Conservation (phyloP, 108 stramenopile species). For the Chaetoceros tenuissimus region DNA sequence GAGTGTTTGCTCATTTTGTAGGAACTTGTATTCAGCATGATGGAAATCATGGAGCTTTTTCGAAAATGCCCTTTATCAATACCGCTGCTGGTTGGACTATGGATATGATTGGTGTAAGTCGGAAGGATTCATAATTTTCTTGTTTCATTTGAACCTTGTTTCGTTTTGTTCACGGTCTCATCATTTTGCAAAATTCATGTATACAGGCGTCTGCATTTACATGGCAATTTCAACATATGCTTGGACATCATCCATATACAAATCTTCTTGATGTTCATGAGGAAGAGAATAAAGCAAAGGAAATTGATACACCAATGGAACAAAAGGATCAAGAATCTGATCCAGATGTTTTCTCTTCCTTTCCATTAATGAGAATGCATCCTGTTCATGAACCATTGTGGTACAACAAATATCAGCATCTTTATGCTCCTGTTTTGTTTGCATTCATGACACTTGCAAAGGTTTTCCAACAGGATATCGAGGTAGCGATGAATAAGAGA, state of each 20-base stretch:
- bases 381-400: constrained; percentile 28
- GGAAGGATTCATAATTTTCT: no score
- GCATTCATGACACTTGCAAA: constrained; percentile 49
- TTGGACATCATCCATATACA: constrained; percentile 85
- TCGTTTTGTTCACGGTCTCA: no score
- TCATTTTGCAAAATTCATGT: no score
- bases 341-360: constrained; percentile 54
- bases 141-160: no score
- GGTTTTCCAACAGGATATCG: constrained; percentile 50
- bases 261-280: constrained; percentile 61
- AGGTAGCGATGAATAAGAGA: constrained; percentile 22
- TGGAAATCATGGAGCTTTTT: constrained; percentile 66
- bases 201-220: constrained; percentile 27
- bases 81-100: constrained; percentile 50
- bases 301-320: constrained; percentile 24
- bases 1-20: constrained; percentile 37
- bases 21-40: constrained; percentile 65
- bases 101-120: constrained; percentile 47
- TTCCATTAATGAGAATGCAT: constrained; percentile 50
- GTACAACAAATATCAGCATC: constrained; percentile 46
- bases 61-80: constrained; percentile 21
- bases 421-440: constrained; percentile 48
- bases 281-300: constrained; percentile 30
- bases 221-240: constrained; percentile 67
- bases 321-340: constrained; percentile 51